Evolutionary conservation across 1,284 basidiomycete genomes (phyloP), one percentile per base, ranked within the genome.

Genomic region (Takashimella tepidaria): DNA sequence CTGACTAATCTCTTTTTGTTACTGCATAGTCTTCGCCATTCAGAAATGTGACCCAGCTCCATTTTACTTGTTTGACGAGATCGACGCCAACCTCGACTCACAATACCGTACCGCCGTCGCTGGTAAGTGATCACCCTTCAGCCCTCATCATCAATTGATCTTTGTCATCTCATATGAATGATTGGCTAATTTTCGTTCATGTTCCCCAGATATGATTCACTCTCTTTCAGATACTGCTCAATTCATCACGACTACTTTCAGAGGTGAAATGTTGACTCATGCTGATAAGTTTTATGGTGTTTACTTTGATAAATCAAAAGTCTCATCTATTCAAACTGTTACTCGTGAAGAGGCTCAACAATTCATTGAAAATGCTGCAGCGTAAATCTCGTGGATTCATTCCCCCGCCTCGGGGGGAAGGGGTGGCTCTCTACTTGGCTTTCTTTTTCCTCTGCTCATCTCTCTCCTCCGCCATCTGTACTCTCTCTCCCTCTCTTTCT

Each of bases 61-160:
- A 0, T 99, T 99, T 79, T 98, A 98, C 76, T 81, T 99, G n/a
- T 98, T 98, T 70, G 96, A 99, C 72, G 96, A 99, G 85, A 98
- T 98, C 68, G 95, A 98, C 67, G 95, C 95, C 49, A 98, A 98
- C 67, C 81, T 99, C 50, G 96, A 99, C 67, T 91, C 95, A 4
- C 92, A 98, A 77, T 97, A 98, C 62, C 87, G 95, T 42, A 97
- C 93, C 2, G 91, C 95, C 2, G 95, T 98, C 22, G 92, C 95
- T 25, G 82, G 90, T 91, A 66, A 68, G 87, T 76, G 22, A 16
- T 10, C 41, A 37, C 31, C 25, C 13, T n/a, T 22, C 42, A 43
- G 12, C 22, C 23, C 5, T 5, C 45, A 23, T 42, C 37, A n/a
- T n/a, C n/a, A n/a, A n/a, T n/a, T n/a, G n/a, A 27, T 16, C 22